A percentile compares a stretch with the other conserved stretches of the same genome.
Conservation (phyloP, 306 rosid genomes). For the Acacia confusa region DNA sequence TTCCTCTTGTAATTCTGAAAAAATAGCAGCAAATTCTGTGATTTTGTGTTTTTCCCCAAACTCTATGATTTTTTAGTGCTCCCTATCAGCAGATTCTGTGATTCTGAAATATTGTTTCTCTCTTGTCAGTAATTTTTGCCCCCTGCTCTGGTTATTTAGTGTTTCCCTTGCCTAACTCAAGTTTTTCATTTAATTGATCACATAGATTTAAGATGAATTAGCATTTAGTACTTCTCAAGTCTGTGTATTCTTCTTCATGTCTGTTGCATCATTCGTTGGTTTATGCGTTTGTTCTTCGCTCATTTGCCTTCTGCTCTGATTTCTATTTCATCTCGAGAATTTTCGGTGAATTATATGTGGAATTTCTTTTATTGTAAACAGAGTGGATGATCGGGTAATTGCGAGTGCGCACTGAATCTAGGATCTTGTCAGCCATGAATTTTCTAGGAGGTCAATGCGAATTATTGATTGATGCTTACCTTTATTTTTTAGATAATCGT, state of each 20-base stretch:
- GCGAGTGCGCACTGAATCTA: background rate
- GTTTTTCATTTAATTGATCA: too few species aligned
- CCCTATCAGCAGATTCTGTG: too few species aligned
- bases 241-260: background rate
- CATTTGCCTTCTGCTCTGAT: background rate
- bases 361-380: slow-evolving; percentile 21
- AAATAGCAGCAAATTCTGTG: too few species aligned
- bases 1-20: too few species aligned
- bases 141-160: too few species aligned
- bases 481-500: background rate
- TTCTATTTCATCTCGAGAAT: background rate
- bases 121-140: too few species aligned
- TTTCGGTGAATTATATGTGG: background rate
- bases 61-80: too few species aligned
- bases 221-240: too few species aligned
- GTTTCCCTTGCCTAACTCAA: too few species aligned
- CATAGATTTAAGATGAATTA: too few species aligned
- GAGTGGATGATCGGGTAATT: slow-evolving; percentile 26
- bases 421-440: slow-evolving; percentile 37
- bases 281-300: slow-evolving; percentile 3
- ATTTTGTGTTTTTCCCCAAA: too few species aligned
- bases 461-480: background rate
- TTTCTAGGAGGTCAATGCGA: slow-evolving; percentile 37
- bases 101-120: too few species aligned
- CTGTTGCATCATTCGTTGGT: background rate